Evolutionary conservation across 805 yeast species (phyloP).

Genomic region (Starmerella powellii): DNA sequence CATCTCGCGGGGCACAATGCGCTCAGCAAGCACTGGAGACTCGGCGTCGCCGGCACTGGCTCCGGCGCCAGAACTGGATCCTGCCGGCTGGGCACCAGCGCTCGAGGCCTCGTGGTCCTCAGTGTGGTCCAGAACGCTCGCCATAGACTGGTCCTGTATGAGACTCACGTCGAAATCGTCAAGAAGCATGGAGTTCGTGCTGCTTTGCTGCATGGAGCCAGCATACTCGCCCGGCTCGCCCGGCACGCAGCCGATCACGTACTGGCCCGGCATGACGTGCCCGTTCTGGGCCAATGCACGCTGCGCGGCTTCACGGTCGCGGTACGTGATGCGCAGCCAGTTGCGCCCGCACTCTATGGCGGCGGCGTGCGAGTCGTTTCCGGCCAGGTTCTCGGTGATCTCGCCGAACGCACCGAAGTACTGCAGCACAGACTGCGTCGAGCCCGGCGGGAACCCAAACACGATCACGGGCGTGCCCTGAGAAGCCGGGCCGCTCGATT

Average conservation of each 20-base stretch:
- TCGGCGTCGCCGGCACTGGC: no score
- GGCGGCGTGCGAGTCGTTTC: constrained; percentile 21
- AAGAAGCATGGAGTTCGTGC: constrained; percentile 20
- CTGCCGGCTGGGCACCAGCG: no score
- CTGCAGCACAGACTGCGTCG: constrained; percentile 52
- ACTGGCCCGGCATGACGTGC: constrained; percentile 47
- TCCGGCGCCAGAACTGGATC: no score
- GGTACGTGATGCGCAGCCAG: constrained; percentile 86
- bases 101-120: not conserved
- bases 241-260: constrained; percentile 56
- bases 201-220: constrained; percentile 9
- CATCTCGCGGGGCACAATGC: constrained; percentile 9
- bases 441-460: constrained; percentile 76
- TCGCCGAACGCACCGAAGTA: constrained; percentile 71
- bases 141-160: constrained; percentile 17
- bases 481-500: not conserved
- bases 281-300: constrained; percentile 84
- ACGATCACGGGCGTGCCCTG: constrained; percentile 49
- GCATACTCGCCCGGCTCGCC: constrained; percentile 16
- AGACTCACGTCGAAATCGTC: constrained; percentile 19
- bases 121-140: constrained; percentile 4
- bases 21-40: not conserved
- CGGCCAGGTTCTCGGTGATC: constrained; percentile 49
- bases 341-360: constrained; percentile 77
- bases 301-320: constrained; percentile 57